phyloP scores from a whole-genome alignment of 2,329 filamentous ascomycete genomes.

The Colletotrichum tabaci region DNA sequence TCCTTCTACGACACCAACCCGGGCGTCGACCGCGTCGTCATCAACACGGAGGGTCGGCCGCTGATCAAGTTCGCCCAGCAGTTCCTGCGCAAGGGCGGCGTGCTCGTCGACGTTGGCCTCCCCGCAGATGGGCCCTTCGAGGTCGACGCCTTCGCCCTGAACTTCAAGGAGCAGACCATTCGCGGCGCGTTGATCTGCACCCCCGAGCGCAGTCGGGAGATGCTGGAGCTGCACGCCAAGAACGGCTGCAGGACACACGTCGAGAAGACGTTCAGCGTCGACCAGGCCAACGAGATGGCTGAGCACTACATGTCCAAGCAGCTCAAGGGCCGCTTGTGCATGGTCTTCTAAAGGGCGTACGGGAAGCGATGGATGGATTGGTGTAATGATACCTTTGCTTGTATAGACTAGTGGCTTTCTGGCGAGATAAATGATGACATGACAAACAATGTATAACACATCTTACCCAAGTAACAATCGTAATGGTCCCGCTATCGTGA shows the following conservation, averaged over 20 bases:
- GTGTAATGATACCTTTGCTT: neutral
- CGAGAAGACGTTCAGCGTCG: conserved; percentile 42
- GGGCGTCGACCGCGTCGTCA: conserved; percentile 45
- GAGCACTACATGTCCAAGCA: conserved; percentile 42
- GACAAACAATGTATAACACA: neutral
- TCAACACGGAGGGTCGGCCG: conserved; percentile 34
- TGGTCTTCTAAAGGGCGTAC: conserved; percentile 36
- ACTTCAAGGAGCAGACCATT: conserved; percentile 45
- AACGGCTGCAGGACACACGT: conserved; percentile 41
- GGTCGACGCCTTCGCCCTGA: conserved; percentile 42
- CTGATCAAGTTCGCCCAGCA: conserved; percentile 42
- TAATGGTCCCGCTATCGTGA: neutral
- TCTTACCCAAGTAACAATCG: too few species aligned
- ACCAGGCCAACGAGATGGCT: conserved; percentile 41
- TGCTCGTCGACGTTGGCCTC: conserved; percentile 39
- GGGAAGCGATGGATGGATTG: neutral
- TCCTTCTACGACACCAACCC: conserved; percentile 40
- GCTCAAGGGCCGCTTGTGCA: conserved; percentile 42
- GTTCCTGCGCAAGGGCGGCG: conserved; percentile 43
- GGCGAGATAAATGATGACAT: neutral
- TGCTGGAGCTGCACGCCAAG: conserved; percentile 42
- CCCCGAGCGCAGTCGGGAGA: conserved; percentile 42
- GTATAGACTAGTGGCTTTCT: neutral
- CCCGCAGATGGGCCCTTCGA: conserved; percentile 42
- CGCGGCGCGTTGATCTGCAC: conserved; percentile 43